Conservation (phyloP, 805 yeast genomes). For the Kluyveromyces nonfermentans region DNA sequence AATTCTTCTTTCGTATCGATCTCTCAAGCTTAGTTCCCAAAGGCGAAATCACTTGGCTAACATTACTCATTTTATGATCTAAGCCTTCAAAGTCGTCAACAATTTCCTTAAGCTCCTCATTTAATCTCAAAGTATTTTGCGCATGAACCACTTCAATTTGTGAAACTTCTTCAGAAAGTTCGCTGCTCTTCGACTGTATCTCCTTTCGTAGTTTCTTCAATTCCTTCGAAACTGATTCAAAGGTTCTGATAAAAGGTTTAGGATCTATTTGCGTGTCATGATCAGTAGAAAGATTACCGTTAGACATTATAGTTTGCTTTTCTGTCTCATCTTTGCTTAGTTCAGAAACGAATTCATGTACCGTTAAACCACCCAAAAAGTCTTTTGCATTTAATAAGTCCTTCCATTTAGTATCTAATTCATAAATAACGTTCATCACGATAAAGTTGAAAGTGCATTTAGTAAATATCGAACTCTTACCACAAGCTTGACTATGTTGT, state of each 20-base stretch:
- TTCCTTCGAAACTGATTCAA: constrained; percentile 75
- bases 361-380: constrained; percentile 59
- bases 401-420: constrained; percentile 54
- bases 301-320: constrained; percentile 8
- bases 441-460: neutral
- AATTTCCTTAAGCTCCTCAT: constrained; percentile 15
- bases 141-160: constrained; percentile 59
- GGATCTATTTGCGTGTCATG: constrained; percentile 51
- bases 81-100: constrained; percentile 17
- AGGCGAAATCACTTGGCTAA: constrained; percentile 54
- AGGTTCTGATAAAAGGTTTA: constrained; percentile 87
- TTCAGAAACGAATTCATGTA: constrained; percentile 72
- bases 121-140: constrained; percentile 44
- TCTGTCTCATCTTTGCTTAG: constrained; percentile 52
- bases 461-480: too few relatives aligned
- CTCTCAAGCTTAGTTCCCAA: constrained; percentile 58
- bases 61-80: constrained; percentile 32
- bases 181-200: constrained; percentile 40
- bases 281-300: neutral
- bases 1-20: constrained; percentile 63
- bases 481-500: too few relatives aligned
- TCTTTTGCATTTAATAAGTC: constrained; percentile 48
- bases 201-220: constrained; percentile 52
- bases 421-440: constrained; percentile 39
- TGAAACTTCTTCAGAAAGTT: constrained; percentile 48